Evolutionary conservation across 768 basidiomycete genomes (phyloP).

Genomic region (Suillus subaureus): DNA sequence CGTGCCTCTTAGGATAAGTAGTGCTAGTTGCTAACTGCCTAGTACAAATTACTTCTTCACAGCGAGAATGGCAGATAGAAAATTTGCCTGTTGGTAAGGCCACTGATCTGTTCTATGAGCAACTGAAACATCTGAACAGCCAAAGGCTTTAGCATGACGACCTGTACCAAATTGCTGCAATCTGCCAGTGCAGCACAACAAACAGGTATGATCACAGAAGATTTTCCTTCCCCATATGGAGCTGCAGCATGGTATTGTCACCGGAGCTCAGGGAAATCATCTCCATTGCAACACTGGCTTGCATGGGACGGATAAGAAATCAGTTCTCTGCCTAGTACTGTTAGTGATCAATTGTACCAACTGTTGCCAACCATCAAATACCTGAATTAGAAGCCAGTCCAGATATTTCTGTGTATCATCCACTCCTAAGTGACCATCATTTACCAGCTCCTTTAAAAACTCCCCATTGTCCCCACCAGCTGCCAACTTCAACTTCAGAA

Average conservation of each 20-base stretch:
- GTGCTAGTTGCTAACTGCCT: too few species aligned
- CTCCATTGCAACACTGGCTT: conserved; percentile 29
- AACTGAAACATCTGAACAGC: conserved; percentile 34
- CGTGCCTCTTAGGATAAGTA: too few species aligned
- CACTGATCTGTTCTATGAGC: conserved; percentile 30
- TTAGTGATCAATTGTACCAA: neutral
- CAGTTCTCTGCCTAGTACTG: conserved; percentile 26
- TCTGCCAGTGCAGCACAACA: conserved; percentile 28
- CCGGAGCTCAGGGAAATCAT: conserved; percentile 33
- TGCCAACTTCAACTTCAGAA: conserved; percentile 23
- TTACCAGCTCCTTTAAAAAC: conserved; percentile 19
- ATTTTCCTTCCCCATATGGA: conserved; percentile 63
- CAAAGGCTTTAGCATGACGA: conserved; percentile 37
- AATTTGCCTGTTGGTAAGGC: conserved; percentile 34
- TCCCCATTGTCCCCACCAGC: conserved; percentile 13
- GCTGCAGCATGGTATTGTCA: conserved; percentile 43
- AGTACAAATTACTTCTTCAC: too few species aligned
- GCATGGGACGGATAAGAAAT: conserved; percentile 30
- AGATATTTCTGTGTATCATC: conserved; percentile 13
- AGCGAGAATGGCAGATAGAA: conserved; percentile 34
- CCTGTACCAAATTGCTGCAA: conserved; percentile 29
- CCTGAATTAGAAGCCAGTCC: conserved; percentile 26
- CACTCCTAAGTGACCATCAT: conserved; percentile 24
- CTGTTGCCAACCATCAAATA: neutral
- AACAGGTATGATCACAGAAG: conserved; percentile 41